Evolutionary conservation across 768 basidiomycete species (phyloP).

Genomic region (Termitomyces heimii): DNA sequence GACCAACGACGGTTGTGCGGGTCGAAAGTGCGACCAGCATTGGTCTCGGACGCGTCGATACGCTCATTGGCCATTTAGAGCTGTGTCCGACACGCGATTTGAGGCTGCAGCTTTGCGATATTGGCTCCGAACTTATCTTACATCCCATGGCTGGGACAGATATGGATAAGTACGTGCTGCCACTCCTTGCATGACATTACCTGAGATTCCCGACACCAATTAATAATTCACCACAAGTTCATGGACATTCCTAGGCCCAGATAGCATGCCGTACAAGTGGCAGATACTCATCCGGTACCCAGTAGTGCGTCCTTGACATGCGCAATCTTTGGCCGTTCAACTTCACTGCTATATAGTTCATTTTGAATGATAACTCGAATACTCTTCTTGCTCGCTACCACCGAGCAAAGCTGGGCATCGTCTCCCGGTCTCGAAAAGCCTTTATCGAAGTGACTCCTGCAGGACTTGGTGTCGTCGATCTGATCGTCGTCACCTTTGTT

Average conservation of each 20-base stretch:
- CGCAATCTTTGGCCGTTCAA: not conserved
- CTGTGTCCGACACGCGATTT: slow-evolving; percentile 15
- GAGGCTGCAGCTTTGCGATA: slow-evolving; percentile 18
- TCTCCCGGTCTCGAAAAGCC: slow-evolving; percentile 25
- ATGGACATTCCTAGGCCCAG: slow-evolving; percentile 31
- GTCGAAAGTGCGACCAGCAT: slow-evolving; percentile 20
- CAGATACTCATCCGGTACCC: slow-evolving; percentile 31
- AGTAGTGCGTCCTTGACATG: slow-evolving; percentile 19
- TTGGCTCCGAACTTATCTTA: slow-evolving; percentile 13
- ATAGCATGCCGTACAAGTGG: slow-evolving; percentile 29
- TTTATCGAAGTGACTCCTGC: slow-evolving; percentile 25
- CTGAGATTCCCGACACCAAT: not conserved
- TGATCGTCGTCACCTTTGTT: slow-evolving; percentile 24
- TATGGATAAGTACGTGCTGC: slow-evolving; percentile 15
- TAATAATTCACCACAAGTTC: slow-evolving; percentile 15
- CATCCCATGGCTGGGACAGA: slow-evolving; percentile 1
- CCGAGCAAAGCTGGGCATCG: slow-evolving; percentile 24
- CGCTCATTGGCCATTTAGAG: slow-evolving; percentile 26
- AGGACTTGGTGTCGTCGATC: slow-evolving; percentile 20
- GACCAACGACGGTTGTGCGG: slow-evolving; percentile 23
- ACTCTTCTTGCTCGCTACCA: slow-evolving; percentile 24
- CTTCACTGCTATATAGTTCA: slow-evolving; percentile 18
- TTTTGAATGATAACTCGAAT: slow-evolving; percentile 21
- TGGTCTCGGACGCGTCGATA: slow-evolving; percentile 24
- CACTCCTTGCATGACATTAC: not conserved